Conservation (phyloP, 257 asterid species). For the Nicotiana benthamiana region DNA sequence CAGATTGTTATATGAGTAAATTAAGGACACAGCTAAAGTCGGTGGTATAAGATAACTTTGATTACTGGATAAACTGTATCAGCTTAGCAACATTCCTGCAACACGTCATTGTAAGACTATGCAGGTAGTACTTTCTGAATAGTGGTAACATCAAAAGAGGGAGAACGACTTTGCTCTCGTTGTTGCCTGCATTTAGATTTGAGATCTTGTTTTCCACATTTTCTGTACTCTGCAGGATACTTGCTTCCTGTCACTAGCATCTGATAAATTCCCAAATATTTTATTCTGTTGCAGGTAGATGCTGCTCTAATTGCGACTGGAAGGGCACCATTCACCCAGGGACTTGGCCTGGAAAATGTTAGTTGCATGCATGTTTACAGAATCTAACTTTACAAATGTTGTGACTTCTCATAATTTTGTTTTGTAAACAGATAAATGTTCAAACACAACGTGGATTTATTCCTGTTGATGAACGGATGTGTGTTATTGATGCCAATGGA, state of each 20-base stretch:
- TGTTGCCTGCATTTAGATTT: not conserved
- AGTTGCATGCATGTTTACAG: slow-evolving; percentile 22
- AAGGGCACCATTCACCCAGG: slow-evolving; percentile 92
- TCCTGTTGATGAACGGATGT: slow-evolving; percentile 93
- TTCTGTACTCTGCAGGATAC: not conserved
- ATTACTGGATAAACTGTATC: not conserved
- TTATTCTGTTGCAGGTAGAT: slow-evolving; percentile 61
- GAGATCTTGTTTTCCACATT: not conserved
- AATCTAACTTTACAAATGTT: slow-evolving; percentile 5
- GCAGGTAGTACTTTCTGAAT: not conserved
- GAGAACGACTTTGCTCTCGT: not conserved
- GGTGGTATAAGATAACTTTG: not conserved
- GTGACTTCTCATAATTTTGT: slow-evolving; percentile 5
- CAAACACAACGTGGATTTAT: slow-evolving; percentile 90
- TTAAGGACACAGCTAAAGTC: not conserved
- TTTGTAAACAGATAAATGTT: slow-evolving; percentile 59
- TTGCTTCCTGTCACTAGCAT: not conserved
- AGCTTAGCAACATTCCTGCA: not conserved
- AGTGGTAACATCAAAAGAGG: not conserved
- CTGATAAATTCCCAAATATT: not conserved
- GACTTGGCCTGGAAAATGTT: slow-evolving; percentile 96
- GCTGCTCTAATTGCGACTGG: slow-evolving; percentile 98
- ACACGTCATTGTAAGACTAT: not conserved
- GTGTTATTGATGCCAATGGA: slow-evolving; percentile 83
- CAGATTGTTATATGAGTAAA: not conserved